Evolutionary conservation across 2,329 filamentous ascomycete genomes (phyloP).

Genomic region (Penicillium oxalicum): DNA sequence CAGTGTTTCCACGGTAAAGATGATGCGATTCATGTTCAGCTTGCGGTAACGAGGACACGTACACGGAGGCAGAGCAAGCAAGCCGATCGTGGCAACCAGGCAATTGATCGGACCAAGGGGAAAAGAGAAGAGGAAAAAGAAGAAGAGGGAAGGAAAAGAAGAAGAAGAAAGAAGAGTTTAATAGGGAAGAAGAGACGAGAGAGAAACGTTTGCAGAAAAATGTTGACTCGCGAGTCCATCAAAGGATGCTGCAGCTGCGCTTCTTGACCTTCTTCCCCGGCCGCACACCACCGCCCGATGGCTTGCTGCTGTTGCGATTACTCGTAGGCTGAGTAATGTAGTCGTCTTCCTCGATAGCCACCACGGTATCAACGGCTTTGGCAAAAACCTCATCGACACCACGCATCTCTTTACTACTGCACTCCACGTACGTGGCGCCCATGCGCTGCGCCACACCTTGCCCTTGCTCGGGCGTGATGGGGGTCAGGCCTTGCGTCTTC

Average conservation of each 20-base stretch:
- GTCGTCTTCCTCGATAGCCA: constrained; percentile 67
- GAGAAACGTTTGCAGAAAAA: constrained; percentile 2
- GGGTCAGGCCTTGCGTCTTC: constrained; percentile 93
- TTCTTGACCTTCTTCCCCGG: constrained; percentile 67
- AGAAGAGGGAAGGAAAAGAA: constrained; percentile 10
- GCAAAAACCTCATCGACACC: constrained; percentile 97
- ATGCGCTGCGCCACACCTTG: constrained; percentile 84
- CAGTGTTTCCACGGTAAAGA: background rate
- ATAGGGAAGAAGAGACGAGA: constrained; percentile 11
- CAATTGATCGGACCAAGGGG: constrained; percentile 23
- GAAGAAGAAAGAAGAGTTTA: constrained; percentile 10
- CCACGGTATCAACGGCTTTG: constrained; percentile 80
- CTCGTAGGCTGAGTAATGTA: constrained; percentile 29
- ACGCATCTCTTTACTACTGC: constrained; percentile 89
- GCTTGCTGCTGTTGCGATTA: constrained; percentile 15
- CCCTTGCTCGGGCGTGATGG: constrained; percentile 87
- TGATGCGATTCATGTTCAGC: constrained; percentile 18
- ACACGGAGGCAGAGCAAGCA: constrained; percentile 17
- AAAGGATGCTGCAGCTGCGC: constrained; percentile 75
- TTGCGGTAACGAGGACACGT: constrained; percentile 19
- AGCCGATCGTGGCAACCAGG: constrained; percentile 33
- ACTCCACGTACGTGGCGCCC: constrained; percentile 94
- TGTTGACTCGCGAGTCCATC: constrained; percentile 28
- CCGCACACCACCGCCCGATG: constrained; percentile 34
- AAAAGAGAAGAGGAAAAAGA: constrained; percentile 13